Base-by-base conservation (phyloP, 352 stramenopile species). In the Pythium biforme region DNA sequence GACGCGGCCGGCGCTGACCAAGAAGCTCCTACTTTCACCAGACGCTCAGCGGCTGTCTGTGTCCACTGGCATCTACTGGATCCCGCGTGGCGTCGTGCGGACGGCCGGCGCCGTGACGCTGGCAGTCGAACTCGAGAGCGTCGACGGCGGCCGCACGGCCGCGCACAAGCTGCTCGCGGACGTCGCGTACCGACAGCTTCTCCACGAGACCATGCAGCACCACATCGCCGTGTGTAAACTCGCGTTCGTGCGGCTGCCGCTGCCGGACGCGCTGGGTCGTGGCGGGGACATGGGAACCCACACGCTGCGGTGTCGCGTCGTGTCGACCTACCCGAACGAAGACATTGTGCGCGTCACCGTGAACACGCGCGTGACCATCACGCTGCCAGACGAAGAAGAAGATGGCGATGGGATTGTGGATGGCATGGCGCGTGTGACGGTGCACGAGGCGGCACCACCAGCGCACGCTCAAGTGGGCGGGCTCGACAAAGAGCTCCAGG, bases 321-420 rank as follows among this genome's bases (percentile, higher is more conserved):
- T 70, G 25, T 66, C 64, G 15, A 62, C 52, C 23, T 70, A 70
- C 22, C 64, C 64, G n/a, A 54, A 43, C 3, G 64, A 56, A 33
- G 64, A 66, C 23, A 29, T 70, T 31, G 59, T 61, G 5, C 58
- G 71, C 20, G 58, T 89, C 17, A 84, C 74, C 6, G 22, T 66
- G 26, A 63, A 56, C 17, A 90, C 81, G 23, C 74, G 81, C 22
- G 71, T 92, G 15, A 89, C 80, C 7, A 66, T 92, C n/a, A 83
- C 68, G 14, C 37, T 80, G 5, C 64, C 49, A 20, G 29, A 57
- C 3, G 50, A 43, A 40, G 20, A 22, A 52, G 37, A n/a, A 39
- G 50, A 39, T 4, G 27, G 56, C 26, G 31, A 54, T 14, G 20
- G n/a, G 17, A 40, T 27, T 14, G 45, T 49, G 29, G 48, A 34